Conservation (phyloP, 257 asterid genomes). For the Solanum bukasovii region DNA sequence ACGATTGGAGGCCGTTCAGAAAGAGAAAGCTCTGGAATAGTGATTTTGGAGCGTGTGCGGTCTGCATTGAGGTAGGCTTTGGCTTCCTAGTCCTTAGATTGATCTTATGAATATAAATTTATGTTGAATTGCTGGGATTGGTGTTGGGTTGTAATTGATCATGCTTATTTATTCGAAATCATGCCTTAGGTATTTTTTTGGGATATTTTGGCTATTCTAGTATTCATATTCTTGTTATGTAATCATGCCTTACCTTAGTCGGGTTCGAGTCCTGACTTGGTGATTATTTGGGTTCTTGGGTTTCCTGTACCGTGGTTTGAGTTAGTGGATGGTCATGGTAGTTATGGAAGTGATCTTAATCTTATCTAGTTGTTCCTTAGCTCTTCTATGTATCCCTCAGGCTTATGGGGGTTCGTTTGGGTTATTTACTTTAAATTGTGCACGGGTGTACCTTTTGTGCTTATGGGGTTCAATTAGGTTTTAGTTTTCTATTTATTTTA, state of each 20-base stretch:
- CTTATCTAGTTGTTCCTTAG: not conserved
- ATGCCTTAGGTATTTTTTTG: not conserved
- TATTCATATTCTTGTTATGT: not conserved
- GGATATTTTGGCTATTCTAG: not conserved
- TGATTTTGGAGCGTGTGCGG: not conserved
- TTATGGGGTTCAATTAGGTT: not conserved
- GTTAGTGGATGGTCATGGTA: not conserved
- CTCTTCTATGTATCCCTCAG: not conserved
- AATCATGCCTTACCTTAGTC: not conserved
- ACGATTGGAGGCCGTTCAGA: not conserved
- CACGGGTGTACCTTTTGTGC: not conserved
- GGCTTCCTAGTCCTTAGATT: not conserved
- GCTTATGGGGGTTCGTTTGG: not conserved
- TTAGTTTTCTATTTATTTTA: not conserved
- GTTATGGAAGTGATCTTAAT: not conserved
- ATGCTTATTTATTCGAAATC: not conserved
- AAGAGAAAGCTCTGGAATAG: not conserved
- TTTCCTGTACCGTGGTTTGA: not conserved
- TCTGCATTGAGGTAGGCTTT: not conserved
- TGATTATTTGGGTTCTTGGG: not conserved
- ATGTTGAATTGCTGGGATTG: not conserved
- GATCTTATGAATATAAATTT: not conserved
- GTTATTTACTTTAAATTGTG: not conserved
- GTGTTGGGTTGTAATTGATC: not conserved
- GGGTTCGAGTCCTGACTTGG: not conserved